A percentile compares a stretch with the other conserved stretches of the same genome.
Conservation (phyloP, 805 yeast genomes). For the Yamadazyma ubonensis region DNA sequence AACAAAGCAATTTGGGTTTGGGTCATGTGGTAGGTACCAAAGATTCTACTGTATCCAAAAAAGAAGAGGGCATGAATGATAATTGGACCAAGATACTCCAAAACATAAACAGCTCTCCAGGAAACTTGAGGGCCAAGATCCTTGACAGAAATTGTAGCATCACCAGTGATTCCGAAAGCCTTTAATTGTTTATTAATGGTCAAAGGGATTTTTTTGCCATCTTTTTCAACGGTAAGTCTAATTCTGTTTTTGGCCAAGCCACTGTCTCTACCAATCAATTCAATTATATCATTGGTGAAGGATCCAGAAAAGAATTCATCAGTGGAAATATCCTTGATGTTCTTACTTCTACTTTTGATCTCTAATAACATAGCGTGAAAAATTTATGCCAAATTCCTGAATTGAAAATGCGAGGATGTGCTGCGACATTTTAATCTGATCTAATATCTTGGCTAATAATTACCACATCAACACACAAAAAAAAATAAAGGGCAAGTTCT, state of each 20-base stretch:
- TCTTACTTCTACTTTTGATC: conserved; percentile 61
- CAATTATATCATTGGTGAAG: conserved; percentile 44
- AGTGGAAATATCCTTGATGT: conserved; percentile 49
- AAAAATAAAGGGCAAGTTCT: no score
- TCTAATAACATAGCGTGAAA: conserved; percentile 10
- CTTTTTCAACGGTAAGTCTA: conserved; percentile 21
- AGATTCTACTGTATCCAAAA: conserved; percentile 28
- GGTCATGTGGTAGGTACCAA: conserved; percentile 38
- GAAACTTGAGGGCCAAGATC: conserved; percentile 92
- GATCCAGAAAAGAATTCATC: conserved; percentile 31
- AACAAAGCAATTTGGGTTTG: conserved; percentile 55
- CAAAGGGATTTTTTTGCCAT: conserved; percentile 43
- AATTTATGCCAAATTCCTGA: background rate
- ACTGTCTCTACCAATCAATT: conserved; percentile 44
- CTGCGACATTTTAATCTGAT: background rate
- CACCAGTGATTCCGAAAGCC: conserved; percentile 43
- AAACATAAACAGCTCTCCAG: conserved; percentile 85
- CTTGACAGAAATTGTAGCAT: conserved; percentile 57
- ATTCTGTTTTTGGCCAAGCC: conserved; percentile 31
- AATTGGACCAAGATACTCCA: conserved; percentile 90
- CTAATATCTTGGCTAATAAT: conserved; percentile 1
- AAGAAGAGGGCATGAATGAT: conserved; percentile 73
- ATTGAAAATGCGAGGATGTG: background rate
- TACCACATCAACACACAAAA: background rate
- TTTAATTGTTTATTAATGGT: conserved; percentile 44